A percentile compares a stretch with the other conserved stretches of the same genome.
Conservation (phyloP, 1,284 basidiomycete species). For the Apiotrichum siamense region DNA sequence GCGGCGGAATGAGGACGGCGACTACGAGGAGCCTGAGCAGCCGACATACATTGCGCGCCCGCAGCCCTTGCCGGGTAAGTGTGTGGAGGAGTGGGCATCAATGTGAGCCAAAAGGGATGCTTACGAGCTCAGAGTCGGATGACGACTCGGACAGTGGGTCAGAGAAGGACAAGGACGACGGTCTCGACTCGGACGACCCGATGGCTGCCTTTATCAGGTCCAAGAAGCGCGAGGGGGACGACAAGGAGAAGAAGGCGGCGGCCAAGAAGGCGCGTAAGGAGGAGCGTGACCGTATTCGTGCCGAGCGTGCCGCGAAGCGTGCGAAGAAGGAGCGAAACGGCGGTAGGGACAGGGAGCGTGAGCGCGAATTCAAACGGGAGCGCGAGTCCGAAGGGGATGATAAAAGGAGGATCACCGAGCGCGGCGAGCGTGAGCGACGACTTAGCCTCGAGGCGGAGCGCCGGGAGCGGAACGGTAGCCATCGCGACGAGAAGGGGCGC, state of each 20-base stretch:
- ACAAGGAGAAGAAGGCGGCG: slow-evolving; percentile 61
- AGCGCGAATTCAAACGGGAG: slow-evolving; percentile 7
- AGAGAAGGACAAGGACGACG: slow-evolving; percentile 58
- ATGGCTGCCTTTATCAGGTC: slow-evolving; percentile 79
- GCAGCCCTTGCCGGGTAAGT: slow-evolving; percentile 59
- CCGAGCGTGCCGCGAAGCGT: slow-evolving; percentile 2
- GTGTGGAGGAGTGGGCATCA: background rate
- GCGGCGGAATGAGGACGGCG: slow-evolving; percentile 73
- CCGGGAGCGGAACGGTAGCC: slow-evolving; percentile 2
- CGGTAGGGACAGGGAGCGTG: slow-evolving; percentile 5
- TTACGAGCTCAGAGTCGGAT: slow-evolving; percentile 18
- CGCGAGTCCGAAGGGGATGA: background rate
- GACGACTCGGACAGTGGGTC: slow-evolving; percentile 51
- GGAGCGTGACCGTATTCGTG: slow-evolving; percentile 24
- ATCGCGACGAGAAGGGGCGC: slow-evolving; percentile 1
- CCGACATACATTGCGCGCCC: slow-evolving; percentile 80
- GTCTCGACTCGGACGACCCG: slow-evolving; percentile 91
- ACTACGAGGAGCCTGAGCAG: slow-evolving; percentile 77
- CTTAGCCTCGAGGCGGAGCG: no score
- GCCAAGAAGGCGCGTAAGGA: slow-evolving; percentile 48
- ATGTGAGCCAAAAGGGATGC: no score
- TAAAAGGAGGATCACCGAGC: background rate
- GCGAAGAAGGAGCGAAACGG: slow-evolving; percentile 18
- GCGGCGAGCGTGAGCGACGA: background rate
- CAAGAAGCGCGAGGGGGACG: slow-evolving; percentile 64